These are phyloP conservation scores for Backusella westeae DNA, from an alignment of 192 early-diverging fungal species.

Conservation along the genomic window DNA sequence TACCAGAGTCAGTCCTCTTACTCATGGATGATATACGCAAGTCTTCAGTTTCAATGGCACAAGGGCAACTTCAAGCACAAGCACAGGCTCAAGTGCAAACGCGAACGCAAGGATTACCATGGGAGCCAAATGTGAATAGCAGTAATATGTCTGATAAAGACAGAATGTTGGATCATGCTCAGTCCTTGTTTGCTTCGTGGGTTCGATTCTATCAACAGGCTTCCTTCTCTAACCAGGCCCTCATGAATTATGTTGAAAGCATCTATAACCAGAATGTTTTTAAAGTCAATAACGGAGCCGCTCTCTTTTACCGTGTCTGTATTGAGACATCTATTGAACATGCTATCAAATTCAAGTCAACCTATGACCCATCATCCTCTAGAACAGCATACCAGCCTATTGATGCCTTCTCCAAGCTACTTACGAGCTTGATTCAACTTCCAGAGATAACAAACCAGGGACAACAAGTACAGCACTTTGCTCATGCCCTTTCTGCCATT, in stretches of 20 bases:
- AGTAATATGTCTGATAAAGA: conserved; percentile 38
- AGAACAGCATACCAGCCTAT: conserved; percentile 76
- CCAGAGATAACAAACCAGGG: conserved; percentile 61
- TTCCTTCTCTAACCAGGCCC: conserved; percentile 65
- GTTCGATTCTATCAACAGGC: conserved; percentile 70
- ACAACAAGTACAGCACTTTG: neutral
- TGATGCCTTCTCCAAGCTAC: conserved; percentile 89
- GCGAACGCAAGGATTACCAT: neutral
- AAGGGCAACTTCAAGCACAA: conserved; percentile 45
- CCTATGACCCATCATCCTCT: conserved; percentile 36
- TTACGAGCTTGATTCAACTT: conserved; percentile 78
- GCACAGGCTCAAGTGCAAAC: neutral
- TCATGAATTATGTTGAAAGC: conserved; percentile 57
- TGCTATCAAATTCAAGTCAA: conserved; percentile 58
- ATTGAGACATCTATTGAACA: conserved; percentile 83
- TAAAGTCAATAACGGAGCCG: conserved; percentile 69
- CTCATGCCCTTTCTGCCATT: conserved; percentile 42
- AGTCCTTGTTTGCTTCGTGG: conserved; percentile 77
- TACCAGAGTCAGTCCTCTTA: conserved; percentile 52
- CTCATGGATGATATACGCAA: conserved; percentile 66
- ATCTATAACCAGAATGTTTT: conserved; percentile 48
- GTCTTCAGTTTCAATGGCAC: conserved; percentile 41
- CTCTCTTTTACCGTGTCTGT: conserved; percentile 89
- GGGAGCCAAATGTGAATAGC: neutral
- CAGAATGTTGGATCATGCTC: conserved; percentile 59